phyloP scores from a whole-genome alignment of 768 basidiomycete species.

The Tubosaeta sp. region DNA sequence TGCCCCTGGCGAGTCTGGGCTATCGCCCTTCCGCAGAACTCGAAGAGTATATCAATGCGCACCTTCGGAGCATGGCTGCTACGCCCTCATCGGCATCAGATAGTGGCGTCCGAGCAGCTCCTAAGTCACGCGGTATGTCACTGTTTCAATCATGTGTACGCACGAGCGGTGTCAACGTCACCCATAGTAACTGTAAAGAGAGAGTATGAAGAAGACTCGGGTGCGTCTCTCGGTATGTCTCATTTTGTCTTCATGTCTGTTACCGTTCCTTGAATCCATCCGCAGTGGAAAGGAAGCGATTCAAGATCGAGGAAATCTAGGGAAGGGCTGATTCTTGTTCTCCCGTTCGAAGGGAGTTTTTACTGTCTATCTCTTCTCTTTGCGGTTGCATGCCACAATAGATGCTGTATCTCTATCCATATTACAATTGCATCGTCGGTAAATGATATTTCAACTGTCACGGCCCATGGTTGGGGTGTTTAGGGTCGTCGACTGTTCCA shows the following conservation, averaged over 20 bases:
- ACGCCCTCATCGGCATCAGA: neutral
- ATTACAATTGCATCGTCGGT: too few species aligned
- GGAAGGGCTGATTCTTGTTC: too few species aligned
- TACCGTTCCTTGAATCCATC: neutral
- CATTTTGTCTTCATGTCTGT: neutral
- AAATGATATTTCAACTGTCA: too few species aligned
- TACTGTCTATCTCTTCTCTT: too few species aligned
- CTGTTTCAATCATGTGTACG: neutral
- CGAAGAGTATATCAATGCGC: neutral
- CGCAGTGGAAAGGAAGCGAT: slow-evolving; percentile 9
- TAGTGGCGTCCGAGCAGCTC: neutral
- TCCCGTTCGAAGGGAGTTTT: neutral
- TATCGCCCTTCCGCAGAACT: slow-evolving; percentile 10
- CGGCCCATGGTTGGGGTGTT: too few species aligned
- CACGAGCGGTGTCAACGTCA: neutral
- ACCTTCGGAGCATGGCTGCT: neutral
- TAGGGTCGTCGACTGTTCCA: too few species aligned
- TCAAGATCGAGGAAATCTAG: slow-evolving; percentile 17
- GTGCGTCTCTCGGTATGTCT: slow-evolving; percentile 2
- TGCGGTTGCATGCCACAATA: too few species aligned
- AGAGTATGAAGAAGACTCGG: slow-evolving; percentile 11
- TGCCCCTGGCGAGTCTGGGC: neutral
- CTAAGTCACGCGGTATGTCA: neutral
- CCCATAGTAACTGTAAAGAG: slow-evolving; percentile 5
- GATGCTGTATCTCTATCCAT: too few species aligned